These are phyloP conservation scores for Apium graveolens DNA, from an alignment of 129 eudicot genomes.

Conservation along the genomic window DNA sequence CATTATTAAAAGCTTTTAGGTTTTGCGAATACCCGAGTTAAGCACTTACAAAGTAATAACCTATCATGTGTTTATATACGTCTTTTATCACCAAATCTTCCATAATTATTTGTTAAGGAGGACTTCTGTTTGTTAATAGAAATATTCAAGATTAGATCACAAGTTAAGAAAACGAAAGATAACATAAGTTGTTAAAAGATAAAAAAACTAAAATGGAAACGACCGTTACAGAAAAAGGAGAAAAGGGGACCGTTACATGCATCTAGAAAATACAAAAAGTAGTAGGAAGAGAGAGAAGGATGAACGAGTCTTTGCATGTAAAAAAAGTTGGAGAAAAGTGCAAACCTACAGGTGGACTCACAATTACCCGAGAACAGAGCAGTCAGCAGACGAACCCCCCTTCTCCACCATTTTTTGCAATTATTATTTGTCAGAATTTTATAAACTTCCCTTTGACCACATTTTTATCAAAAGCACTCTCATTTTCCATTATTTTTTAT, in stretches of 20 bases:
- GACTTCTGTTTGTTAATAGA: too few species aligned
- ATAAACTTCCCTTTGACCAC: background rate
- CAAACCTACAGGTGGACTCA: background rate
- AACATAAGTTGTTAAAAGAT: background rate
- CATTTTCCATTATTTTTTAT: background rate
- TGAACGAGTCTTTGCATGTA: background rate
- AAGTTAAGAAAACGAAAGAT: too few species aligned
- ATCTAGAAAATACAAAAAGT: background rate
- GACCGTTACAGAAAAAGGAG: background rate
- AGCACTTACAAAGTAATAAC: too few species aligned
- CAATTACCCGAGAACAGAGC: background rate
- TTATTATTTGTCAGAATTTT: constrained; percentile 1
- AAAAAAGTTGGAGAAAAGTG: background rate
- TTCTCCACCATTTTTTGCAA: background rate
- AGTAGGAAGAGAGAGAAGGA: too few species aligned
- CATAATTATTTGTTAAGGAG: too few species aligned
- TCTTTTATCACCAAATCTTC: too few species aligned
- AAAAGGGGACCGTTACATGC: constrained; percentile 1
- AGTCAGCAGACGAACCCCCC: background rate
- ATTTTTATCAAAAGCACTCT: background rate
- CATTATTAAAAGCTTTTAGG: too few species aligned
- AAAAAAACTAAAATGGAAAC: background rate
- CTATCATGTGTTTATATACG: too few species aligned
- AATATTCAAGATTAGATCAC: too few species aligned
- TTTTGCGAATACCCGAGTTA: too few species aligned